These are phyloP conservation scores for Globisporangium spinosum DNA, from an alignment of 352 stramenopile genomes.

Conservation along the genomic window DNA sequence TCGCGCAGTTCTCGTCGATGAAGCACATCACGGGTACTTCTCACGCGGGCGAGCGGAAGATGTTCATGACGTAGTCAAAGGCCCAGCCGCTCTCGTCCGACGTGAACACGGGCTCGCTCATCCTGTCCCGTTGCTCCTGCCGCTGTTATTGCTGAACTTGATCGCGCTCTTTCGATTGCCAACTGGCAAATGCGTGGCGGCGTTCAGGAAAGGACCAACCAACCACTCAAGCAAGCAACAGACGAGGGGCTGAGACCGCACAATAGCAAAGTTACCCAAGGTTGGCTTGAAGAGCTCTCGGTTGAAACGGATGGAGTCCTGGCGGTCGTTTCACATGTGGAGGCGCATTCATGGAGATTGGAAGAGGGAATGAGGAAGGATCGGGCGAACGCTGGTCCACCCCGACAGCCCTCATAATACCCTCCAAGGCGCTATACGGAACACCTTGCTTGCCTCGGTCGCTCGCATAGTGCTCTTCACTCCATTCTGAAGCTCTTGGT, in stretches of 20 bases:
- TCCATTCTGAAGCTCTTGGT: too few species aligned
- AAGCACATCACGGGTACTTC: constrained; percentile 88
- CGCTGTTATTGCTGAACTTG: not conserved
- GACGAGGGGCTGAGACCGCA: not conserved
- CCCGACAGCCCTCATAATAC: too few species aligned
- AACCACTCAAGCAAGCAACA: not conserved
- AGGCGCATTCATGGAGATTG: not conserved
- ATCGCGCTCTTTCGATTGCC: not conserved
- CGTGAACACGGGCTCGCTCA: constrained; percentile 40
- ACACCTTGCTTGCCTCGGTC: too few species aligned
- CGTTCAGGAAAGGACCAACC: not conserved
- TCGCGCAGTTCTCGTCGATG: constrained; percentile 87
- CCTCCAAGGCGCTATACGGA: too few species aligned
- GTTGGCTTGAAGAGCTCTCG: not conserved
- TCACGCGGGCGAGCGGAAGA: constrained; percentile 86
- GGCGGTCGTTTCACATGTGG: not conserved
- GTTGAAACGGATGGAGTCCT: constrained; percentile 1
- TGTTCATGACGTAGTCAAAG: constrained; percentile 87
- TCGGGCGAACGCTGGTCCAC: not conserved
- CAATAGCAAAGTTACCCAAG: not conserved
- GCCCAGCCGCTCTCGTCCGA: constrained; percentile 77
- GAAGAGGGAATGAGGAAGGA: not conserved
- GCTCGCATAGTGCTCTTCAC: too few species aligned
- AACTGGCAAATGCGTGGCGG: constrained; percentile 2
- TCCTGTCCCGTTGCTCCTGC: not conserved